Conservation (phyloP, 192 early-diverging fungal genomes). For the Pecoramyces ruminantium region DNA sequence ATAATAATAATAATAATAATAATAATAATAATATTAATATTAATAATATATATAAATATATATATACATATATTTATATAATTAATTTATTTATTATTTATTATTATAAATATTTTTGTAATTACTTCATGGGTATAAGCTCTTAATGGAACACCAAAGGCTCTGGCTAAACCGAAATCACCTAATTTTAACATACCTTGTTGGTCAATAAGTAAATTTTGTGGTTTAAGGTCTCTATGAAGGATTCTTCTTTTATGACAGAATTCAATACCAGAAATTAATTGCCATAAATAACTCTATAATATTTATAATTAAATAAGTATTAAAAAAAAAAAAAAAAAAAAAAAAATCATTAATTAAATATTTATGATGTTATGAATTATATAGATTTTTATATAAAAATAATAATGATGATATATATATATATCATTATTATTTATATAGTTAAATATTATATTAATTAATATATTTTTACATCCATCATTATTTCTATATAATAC, state of each 20-base stretch:
- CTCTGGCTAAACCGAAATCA: constrained; percentile 90
- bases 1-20: too few relatives aligned
- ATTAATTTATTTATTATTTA: background rate
- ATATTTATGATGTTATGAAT: too few relatives aligned
- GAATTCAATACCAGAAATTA: constrained; percentile 69
- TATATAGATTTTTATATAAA: too few relatives aligned
- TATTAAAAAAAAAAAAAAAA: background rate
- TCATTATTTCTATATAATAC: too few relatives aligned
- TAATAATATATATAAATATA: too few relatives aligned
- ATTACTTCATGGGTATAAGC: constrained; percentile 81
- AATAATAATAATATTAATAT: too few relatives aligned
- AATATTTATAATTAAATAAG: background rate
- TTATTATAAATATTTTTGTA: too few relatives aligned
- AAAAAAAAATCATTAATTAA: background rate
- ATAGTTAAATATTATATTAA: too few relatives aligned
- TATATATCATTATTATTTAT: too few relatives aligned
- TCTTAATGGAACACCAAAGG: constrained; percentile 78
- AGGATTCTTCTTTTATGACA: constrained; percentile 86
- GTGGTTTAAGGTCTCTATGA: constrained; percentile 96
- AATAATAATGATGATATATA: too few relatives aligned
- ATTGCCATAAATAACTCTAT: constrained; percentile 82
- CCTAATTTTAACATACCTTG: constrained; percentile 75
- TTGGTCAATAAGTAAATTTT: constrained; percentile 89
- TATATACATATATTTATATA: too few relatives aligned
- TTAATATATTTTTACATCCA: too few relatives aligned